Base-by-base conservation (phyloP, 768 basidiomycete species). In the Serpula lacrymans region DNA sequence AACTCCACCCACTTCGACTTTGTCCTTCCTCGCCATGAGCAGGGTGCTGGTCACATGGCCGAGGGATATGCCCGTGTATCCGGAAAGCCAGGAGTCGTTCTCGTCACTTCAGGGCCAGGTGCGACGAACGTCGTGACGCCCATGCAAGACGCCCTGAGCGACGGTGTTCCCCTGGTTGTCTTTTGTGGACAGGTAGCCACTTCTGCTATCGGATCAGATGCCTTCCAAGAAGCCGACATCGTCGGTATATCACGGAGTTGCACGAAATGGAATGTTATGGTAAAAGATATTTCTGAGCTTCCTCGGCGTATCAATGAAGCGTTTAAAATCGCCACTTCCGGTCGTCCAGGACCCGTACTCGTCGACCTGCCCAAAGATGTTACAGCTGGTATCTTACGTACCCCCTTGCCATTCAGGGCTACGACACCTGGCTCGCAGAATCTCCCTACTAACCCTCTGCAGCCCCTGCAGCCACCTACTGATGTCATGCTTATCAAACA, bases 191-290 rank as follows among this genome's bases (percentile, higher is more conserved):
- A 98, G 71, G 95, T 99, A n/a, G 95, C 96, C 0, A 98, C 95
- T 6, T 88, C 88, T n/a, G 84, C 90, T 38, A 99, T 99, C 46
- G 95, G 95, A n/a, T 94, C 90, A 12, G 95, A 99, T 58, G 90
- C 91, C 1, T 99, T 99, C 78, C 96, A 99, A 60, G 96, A 99
- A 67, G 96, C 96, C 28, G 96, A 99, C 60, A 67, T 98, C 36
- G 74, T 99, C 41, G 96, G 96, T 35, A 99, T 98, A 63, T 96
- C 94, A 22, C 76, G 95, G 37, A 83, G 84, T 53, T 99, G 96
- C 70, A 98, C 96, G 18, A 99, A 98, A 63, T 98, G 96, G 96
- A 98, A 99, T 59, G 95, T 99, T 46, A 95, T 98, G 93, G 90
- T 98, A 37, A 98, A 97, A 65, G 94, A 94, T 57, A 90, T 98